Evolutionary conservation across 352 stramenopile genomes (phyloP), one percentile per base, ranked within the genome.

Genomic region (Phytophthora multivora): DNA sequence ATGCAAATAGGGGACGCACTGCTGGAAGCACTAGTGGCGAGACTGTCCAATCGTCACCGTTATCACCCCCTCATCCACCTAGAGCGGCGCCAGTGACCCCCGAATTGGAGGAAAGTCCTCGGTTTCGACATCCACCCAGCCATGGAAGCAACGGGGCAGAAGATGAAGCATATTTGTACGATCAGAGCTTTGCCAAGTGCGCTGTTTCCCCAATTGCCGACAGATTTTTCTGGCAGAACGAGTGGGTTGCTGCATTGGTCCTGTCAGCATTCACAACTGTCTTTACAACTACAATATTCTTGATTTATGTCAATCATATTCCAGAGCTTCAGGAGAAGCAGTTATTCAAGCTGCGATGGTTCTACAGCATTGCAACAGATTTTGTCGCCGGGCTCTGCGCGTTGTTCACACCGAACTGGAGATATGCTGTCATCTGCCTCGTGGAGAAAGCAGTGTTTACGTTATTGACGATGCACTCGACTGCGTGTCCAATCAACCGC

Each of bases 391-490:
- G 72, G 11, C 60, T 93, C 11, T 86, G 73, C 30, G 79, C 75
- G 6, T 67, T 83, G 16, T 81, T 77, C 36, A 77, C 80, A 28
- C 84, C 82, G 4, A 90, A 91, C 51, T 82, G 79, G 78, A 77
- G 73, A 28, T 90, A 84, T 69, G 80, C 82, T 9, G 57, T 84
- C 30, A 86, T 89, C 19, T 85, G 82, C 42, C 60, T 93, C 10
- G 62, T 89, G 18, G 71, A 90, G 59, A 91, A 89, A 56, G 55
- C 61, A 15, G 77, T 91, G 16, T 91, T 91, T 43, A 88, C 77
- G 16, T 57, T 93, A 16, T 54, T 88, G 30, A 90, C 80, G 0
- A 73, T 90, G 60, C 75, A 86, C 47, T 88, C 77, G 36, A 87
- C 73, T 42, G 79, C 80, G 12, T 92, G 83, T 35, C 76, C 77